Evolutionary conservation across 2,329 filamentous ascomycete species (phyloP), one percentile per base, ranked within the genome.

Genomic region (Cadophora luteo-olivacea): DNA sequence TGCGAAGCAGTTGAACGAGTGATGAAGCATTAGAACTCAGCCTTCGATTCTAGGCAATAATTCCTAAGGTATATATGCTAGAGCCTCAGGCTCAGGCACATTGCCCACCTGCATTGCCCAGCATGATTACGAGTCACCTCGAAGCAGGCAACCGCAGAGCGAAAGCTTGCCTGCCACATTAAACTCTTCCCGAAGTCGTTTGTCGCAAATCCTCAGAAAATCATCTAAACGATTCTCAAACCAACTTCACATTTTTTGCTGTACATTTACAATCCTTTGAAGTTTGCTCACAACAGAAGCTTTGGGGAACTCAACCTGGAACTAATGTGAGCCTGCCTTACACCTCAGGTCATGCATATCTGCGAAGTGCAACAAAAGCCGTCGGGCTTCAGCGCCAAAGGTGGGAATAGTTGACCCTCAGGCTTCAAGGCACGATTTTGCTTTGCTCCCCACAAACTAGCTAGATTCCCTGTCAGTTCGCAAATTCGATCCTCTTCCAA

Each of bases 341-440:
- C 65, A 57, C 65, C 65, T 70, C 65, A 72, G 70, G 70, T 64
- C 51, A 32, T 54, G n/a, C 3, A 57, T n/a, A 48, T 49, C 45
- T 49, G 66, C 68, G 70, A 72, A 32, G 49, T 69, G 70, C 70
- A 72, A 72, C 70, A 72, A 67, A 70, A 69, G n/a, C 6, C 32
- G 1, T 45, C 36, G 36, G 36, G 41, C 41, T 45, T 45, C 41
- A 45, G 41, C 41, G 22, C 24, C 29, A 32, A 45, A 32, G 38
- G 22, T 58, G 29, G 22, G 49, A 61, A 36, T 65, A 45, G 41
- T 45, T 61, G 54, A 12, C 7, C 65, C 49, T 68, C 25, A 71
- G 70, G 70, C 70, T 66, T 69, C 57, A 67, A 71, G 70, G 69
- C 68, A 68, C 63, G 48, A 64, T 36, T 49, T 41, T 57, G 25